These are phyloP conservation scores for Suillus clintonianus DNA, from an alignment of 768 basidiomycete genomes.

Conservation along the genomic window DNA sequence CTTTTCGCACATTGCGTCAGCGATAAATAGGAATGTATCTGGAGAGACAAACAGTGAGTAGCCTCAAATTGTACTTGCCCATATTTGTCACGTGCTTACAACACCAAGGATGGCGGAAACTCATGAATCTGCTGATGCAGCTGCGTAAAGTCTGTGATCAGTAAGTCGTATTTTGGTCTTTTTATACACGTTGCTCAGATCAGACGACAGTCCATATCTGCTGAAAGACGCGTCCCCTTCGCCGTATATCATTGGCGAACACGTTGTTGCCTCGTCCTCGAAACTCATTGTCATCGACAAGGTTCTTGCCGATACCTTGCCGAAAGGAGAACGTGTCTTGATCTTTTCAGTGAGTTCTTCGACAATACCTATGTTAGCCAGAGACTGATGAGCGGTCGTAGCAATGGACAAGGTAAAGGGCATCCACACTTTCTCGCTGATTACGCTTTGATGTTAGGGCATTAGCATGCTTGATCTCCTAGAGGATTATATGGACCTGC, in stretches of 20 bases:
- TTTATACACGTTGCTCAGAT: constrained; percentile 6
- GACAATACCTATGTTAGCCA: background rate
- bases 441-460: background rate
- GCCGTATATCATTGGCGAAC: constrained; percentile 54
- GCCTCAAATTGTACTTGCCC: background rate
- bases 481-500: constrained; percentile 65
- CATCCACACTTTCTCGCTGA: background rate
- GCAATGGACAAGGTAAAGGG: constrained; percentile 58
- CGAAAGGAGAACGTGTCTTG: constrained; percentile 62
- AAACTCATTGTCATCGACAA: constrained; percentile 63
- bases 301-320: constrained; percentile 53
- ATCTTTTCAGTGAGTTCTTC: constrained; percentile 60
- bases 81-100: background rate
- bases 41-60: constrained; percentile 33
- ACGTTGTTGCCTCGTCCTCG: constrained; percentile 55
- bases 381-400: constrained; percentile 25
- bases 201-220: constrained; percentile 49
- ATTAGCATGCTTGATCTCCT: constrained; percentile 66
- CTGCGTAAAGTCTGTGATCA: constrained; percentile 73
- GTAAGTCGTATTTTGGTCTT: constrained; percentile 31
- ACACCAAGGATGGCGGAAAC: constrained; percentile 48
- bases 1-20: constrained; percentile 37
- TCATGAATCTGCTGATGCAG: constrained; percentile 74
- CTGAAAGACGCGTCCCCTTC: constrained; percentile 49
- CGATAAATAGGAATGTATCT: constrained; percentile 35